A percentile compares a stretch with the other conserved stretches of the same genome.
Conservation (phyloP, 768 basidiomycete species). For the Panaeolus papilionaceus region DNA sequence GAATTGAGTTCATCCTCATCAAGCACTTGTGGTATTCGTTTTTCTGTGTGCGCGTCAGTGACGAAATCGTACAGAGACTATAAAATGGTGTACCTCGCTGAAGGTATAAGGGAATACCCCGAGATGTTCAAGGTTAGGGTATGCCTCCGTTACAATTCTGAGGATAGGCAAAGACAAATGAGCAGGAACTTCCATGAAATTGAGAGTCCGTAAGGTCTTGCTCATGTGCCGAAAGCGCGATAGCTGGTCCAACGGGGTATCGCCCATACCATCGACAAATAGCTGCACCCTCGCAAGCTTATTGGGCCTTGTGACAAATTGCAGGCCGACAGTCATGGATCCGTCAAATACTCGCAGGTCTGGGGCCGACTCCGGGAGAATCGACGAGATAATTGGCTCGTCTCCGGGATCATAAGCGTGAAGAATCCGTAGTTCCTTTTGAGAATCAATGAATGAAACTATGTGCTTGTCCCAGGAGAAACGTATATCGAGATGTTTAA, state of each 20-base stretch:
- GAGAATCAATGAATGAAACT: conserved; percentile 54
- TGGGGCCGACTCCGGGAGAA: conserved; percentile 37
- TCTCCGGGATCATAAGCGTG: conserved; percentile 36
- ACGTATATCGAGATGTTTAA: conserved; percentile 53
- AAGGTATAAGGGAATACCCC: conserved; percentile 35
- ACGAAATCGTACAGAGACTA: conserved; percentile 11
- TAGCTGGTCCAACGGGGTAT: conserved; percentile 34
- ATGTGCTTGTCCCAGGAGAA: conserved; percentile 55
- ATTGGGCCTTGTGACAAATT: conserved; percentile 41
- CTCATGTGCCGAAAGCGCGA: conserved; percentile 33
- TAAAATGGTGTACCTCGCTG: conserved; percentile 33
- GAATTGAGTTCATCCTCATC: conserved; percentile 35
- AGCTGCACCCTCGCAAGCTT: conserved; percentile 52
- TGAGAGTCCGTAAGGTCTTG: conserved; percentile 36
- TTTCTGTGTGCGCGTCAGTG: conserved; percentile 29
- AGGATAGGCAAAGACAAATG: conserved; percentile 29
- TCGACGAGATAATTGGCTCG: conserved; percentile 22
- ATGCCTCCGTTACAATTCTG: conserved; percentile 26
- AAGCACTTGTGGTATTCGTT: conserved; percentile 34
- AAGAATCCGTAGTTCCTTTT: conserved; percentile 48
- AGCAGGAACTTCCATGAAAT: conserved; percentile 37
- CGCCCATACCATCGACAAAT: conserved; percentile 43
- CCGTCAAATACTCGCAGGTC: conserved; percentile 52
- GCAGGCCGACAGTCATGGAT: conserved; percentile 45
- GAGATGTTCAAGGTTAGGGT: conserved; percentile 34